Base-by-base conservation (phyloP, 2,329 filamentous ascomycete species). In the Fusarium staphyleae region DNA sequence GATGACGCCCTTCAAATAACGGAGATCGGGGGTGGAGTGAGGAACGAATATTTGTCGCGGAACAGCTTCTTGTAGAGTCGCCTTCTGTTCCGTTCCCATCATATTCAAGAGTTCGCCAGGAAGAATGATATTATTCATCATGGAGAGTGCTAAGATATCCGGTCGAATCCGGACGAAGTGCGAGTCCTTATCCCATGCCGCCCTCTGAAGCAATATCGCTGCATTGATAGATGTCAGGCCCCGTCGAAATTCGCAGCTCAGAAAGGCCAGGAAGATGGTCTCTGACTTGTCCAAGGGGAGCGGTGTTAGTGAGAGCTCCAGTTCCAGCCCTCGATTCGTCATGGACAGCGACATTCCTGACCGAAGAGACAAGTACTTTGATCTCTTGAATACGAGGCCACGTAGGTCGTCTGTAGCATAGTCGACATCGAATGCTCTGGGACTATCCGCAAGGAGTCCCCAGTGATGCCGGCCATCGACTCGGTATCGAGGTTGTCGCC, bases 201-300 rank as follows among this genome's bases (percentile, higher is more conserved):
- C 60, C 26, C 62, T 61, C 32, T 70, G 68, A 2, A 70, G 62
- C 6, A 77, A 26, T 3, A 70, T 67, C 1, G 66, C 60, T 1
- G 65, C 63, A 13, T 52, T 66, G 29, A 66, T 58, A 1, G 63
- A 60, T 4, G 52, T 57, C 4, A 66, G 57, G 1, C 63, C 65
- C 6, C 56, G 49, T 18, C 67, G 56, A 12, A 70, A 55, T 15
- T 70, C 68, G 46, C 68, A 70, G 48, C 66, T 69, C 10, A 70
- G 41, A 22, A 69, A 63, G 5, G 65, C 68, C 5, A 70, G 36
- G 29, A 68, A 70, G 18, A 70, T 62, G 11, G 63, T 69, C 2
- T 54, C 61, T 0, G 68, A 70, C 12, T 43, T 49, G 41, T 70
- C 68, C 1, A 57, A 32, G 3, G 63, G 60, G n/a, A 68, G 63